These are phyloP conservation scores for Mortierella sp. DNA, from an alignment of 371 early-diverging fungal genomes.

Conservation along the genomic window DNA sequence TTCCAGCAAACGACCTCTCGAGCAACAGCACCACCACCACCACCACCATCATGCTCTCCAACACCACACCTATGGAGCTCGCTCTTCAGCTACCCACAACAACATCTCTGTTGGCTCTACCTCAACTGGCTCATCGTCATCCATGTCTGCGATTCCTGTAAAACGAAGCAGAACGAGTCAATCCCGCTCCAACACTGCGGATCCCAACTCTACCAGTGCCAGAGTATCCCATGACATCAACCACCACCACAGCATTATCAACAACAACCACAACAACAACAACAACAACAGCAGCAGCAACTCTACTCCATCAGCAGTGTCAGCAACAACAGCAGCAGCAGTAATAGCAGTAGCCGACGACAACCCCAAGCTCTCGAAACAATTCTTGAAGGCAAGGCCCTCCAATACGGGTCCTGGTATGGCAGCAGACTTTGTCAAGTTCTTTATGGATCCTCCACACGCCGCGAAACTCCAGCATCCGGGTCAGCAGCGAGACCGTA, in stretches of 20 bases:
- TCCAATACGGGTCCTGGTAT: background rate
- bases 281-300: background rate
- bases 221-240: background rate
- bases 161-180: too few relatives aligned
- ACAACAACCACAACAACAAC: background rate
- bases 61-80: too few relatives aligned
- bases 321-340: background rate
- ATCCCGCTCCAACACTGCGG: too few relatives aligned
- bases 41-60: too few relatives aligned
- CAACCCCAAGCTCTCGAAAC: too few relatives aligned
- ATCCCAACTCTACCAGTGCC: too few relatives aligned
- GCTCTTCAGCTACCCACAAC: too few relatives aligned
- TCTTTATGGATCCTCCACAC: background rate
- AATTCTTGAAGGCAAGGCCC: background rate
- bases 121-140: too few relatives aligned
- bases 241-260: background rate
- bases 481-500: background rate
- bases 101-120: too few relatives aligned
- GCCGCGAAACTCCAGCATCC: background rate
- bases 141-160: too few relatives aligned
- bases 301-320: too few relatives aligned
- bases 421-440: background rate
- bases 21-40: too few relatives aligned
- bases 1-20: background rate
- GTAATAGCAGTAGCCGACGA: background rate